A percentile compares a stretch with the other conserved stretches of the same genome.
These are phyloP conservation scores for Botrytis elliptica DNA, from an alignment of 2,329 filamentous ascomycete genomes.

Conservation along the genomic window DNA sequence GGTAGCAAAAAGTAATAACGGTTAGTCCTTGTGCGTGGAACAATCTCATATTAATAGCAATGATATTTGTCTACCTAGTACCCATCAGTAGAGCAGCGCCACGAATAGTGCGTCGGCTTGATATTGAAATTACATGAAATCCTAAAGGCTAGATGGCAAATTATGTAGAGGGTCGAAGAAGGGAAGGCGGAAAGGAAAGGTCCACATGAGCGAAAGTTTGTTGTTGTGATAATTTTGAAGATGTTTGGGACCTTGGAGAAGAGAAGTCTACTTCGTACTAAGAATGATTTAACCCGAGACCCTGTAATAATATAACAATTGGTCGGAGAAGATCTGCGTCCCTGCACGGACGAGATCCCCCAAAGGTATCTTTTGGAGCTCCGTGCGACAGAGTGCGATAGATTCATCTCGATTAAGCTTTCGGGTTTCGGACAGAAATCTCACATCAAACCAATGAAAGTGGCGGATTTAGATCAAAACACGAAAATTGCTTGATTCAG, in stretches of 20 bases:
- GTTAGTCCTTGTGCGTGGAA: not conserved
- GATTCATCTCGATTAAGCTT: not conserved
- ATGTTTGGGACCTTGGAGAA: not conserved
- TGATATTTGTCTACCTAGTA: not conserved
- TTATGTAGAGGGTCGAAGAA: not conserved
- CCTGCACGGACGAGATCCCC: constrained; percentile 3
- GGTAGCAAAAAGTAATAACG: constrained; percentile 6
- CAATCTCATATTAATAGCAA: not conserved
- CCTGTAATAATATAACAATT: not conserved
- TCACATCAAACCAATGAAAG: not conserved
- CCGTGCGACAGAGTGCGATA: not conserved
- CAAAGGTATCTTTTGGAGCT: not conserved
- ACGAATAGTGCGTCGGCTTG: not conserved
- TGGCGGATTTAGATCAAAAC: not conserved
- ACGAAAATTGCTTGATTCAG: constrained; percentile 2
- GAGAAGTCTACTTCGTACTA: not conserved
- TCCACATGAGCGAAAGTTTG: not conserved
- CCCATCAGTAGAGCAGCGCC: not conserved
- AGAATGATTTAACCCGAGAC: not conserved
- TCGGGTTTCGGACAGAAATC: not conserved
- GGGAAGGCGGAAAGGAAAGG: not conserved
- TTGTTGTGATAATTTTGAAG: not conserved
- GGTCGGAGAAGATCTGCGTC: not conserved
- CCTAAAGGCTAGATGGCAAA: not conserved
- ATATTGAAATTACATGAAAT: not conserved